Evolutionary conservation across 768 basidiomycete species (phyloP).

Genomic region (Mycena maculata): DNA sequence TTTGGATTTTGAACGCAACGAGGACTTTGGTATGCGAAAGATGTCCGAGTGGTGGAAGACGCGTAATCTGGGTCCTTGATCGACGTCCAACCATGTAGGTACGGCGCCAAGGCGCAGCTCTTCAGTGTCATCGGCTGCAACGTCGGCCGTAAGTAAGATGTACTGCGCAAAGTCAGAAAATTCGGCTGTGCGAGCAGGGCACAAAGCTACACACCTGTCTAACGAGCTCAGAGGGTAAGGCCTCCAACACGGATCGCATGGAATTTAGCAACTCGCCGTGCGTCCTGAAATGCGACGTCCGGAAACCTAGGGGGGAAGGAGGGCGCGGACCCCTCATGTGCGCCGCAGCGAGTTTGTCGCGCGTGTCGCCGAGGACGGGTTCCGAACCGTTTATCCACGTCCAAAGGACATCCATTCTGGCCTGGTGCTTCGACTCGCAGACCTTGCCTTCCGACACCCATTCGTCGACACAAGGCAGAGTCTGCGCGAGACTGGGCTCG

Average conservation of each 20-base stretch:
- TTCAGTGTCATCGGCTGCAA: conserved; percentile 31
- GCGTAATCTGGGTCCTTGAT: not conserved
- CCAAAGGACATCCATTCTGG: conserved; percentile 25
- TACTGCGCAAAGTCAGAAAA: conserved; percentile 25
- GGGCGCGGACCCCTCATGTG: not conserved
- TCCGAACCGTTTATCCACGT: conserved; percentile 36
- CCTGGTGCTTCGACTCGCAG: conserved; percentile 4
- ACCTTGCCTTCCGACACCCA: conserved; percentile 27
- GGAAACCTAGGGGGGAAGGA: conserved; percentile 7
- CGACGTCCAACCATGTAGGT: conserved; percentile 27
- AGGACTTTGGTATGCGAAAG: conserved; percentile 24
- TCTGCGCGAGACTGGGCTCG: conserved; percentile 21
- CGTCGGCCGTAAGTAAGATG: conserved; percentile 33
- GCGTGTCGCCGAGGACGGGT: conserved; percentile 24
- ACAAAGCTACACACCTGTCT: conserved; percentile 19
- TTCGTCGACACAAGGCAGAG: conserved; percentile 27
- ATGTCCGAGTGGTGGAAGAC: conserved; percentile 32
- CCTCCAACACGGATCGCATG: conserved; percentile 30
- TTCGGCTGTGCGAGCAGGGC: not conserved
- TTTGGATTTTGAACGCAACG: not conserved
- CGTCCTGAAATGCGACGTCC: conserved; percentile 30
- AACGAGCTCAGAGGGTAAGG: conserved; percentile 28
- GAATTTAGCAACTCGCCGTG: conserved; percentile 35
- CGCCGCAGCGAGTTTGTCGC: conserved; percentile 3
- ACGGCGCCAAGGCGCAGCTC: conserved; percentile 29